Evolutionary conservation across 2,329 filamentous ascomycete genomes (phyloP).

Genomic region (Chaetomium olivaceum): DNA sequence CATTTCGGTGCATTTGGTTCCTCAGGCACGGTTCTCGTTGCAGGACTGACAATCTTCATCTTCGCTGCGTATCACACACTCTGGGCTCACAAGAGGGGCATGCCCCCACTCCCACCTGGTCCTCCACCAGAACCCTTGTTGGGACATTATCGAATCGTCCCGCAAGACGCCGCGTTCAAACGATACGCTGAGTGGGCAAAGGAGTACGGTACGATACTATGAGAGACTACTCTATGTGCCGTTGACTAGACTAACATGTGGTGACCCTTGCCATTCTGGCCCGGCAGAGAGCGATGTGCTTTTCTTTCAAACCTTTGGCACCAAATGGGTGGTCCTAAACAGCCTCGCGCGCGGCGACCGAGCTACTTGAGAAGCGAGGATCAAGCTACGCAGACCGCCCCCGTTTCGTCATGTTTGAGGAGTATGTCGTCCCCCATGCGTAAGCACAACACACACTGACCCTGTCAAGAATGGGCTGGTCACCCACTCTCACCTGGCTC

Average conservation of each 20-base stretch:
- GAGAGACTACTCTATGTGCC: background rate
- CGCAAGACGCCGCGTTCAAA: constrained; percentile 36
- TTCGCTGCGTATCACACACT: constrained; percentile 12
- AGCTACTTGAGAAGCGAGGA: constrained; percentile 43
- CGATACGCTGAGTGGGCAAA: constrained; percentile 38
- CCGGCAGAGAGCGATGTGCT: constrained; percentile 36
- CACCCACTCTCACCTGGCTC: constrained; percentile 46
- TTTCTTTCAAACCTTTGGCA: constrained; percentile 36
- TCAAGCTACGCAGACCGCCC: constrained; percentile 42
- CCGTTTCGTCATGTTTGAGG: constrained; percentile 42
- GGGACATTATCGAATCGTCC: constrained; percentile 37
- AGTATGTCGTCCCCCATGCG: constrained; percentile 22
- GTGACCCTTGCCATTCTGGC: background rate
- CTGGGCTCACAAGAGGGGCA: background rate
- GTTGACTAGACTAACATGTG: background rate
- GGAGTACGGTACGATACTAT: constrained; percentile 36
- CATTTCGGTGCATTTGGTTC: background rate
- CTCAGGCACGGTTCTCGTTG: background rate
- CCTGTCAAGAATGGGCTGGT: constrained; percentile 43
- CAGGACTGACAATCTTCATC: constrained; percentile 21
- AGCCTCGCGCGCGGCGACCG: constrained; percentile 39
- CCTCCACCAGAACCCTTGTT: constrained; percentile 36
- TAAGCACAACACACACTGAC: background rate
- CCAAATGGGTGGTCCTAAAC: constrained; percentile 41
- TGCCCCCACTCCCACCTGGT: constrained; percentile 36